Evolutionary conservation across 352 stramenopile species (phyloP).

Genomic region (Albugo candida): DNA sequence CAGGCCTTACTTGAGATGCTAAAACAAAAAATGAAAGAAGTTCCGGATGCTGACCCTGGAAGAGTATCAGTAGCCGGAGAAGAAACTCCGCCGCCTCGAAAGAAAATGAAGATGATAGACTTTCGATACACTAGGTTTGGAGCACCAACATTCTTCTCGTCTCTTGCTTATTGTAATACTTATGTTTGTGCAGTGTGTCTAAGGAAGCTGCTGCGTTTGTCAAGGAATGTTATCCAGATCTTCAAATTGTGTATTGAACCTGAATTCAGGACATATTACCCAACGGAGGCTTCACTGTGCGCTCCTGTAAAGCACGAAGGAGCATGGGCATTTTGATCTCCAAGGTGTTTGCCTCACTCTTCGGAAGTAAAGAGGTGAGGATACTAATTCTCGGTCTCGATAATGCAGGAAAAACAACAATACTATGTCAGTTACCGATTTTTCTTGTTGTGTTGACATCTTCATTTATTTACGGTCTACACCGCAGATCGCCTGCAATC

Average conservation of each 20-base stretch:
- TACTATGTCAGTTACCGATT: slow-evolving; percentile 81
- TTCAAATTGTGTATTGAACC: slow-evolving; percentile 26
- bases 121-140: slow-evolving; percentile 77
- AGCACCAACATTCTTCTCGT: background rate
- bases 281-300: too few relatives aligned
- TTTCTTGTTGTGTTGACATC: background rate
- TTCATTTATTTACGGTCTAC: background rate
- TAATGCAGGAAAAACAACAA: slow-evolving; percentile 99
- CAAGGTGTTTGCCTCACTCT: slow-evolving; percentile 94
- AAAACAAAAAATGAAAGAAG: slow-evolving; percentile 23
- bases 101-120: slow-evolving; percentile 77
- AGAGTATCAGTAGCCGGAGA: slow-evolving; percentile 10
- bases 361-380: slow-evolving; percentile 97
- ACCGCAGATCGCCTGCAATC: slow-evolving; percentile 50
- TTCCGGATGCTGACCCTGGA: background rate
- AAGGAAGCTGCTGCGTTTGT: slow-evolving; percentile 58
- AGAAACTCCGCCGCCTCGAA: slow-evolving; percentile 37
- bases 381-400: slow-evolving; percentile 99
- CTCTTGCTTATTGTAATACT: background rate
- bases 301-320: background rate
- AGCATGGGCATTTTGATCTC: slow-evolving; percentile 96
- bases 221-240: slow-evolving; percentile 49
- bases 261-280: background rate
- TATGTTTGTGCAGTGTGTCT: slow-evolving; percentile 26
- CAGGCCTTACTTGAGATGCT: slow-evolving; percentile 66